phyloP scores from a whole-genome alignment of 2,329 filamentous ascomycete species.

The Aureobasidium sp. region DNA sequence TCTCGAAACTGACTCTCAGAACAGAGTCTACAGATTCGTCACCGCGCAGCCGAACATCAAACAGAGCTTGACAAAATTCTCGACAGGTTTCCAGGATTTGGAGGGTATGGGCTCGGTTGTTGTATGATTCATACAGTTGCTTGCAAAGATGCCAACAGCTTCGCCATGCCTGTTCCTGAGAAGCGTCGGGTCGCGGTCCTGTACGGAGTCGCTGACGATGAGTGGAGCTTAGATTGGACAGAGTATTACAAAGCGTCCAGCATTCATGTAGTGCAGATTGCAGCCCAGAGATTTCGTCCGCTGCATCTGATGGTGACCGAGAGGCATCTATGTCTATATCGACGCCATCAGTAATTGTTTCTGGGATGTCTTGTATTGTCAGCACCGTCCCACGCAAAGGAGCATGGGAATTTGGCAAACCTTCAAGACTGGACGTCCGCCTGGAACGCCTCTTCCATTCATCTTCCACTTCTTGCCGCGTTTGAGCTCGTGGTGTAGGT shows the following conservation, averaged over 20 bases:
- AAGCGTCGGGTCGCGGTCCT: conserved; percentile 63
- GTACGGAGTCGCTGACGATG: conserved; percentile 74
- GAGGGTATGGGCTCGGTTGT: conserved; percentile 26
- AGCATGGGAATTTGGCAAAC: conserved; percentile 37
- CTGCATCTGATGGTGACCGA: neutral
- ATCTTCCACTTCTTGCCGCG: conserved; percentile 63
- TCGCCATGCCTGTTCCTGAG: conserved; percentile 84
- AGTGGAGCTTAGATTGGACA: conserved; percentile 75
- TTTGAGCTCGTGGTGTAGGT: conserved; percentile 76
- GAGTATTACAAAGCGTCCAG: conserved; percentile 88
- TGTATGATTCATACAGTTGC: conserved; percentile 72
- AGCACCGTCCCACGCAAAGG: neutral
- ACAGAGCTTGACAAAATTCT: conserved; percentile 85
- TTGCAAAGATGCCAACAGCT: conserved; percentile 92
- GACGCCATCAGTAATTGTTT: neutral
- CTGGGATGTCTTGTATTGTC: conserved; percentile 25
- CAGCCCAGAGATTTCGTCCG: conserved; percentile 53
- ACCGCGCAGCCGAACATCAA: conserved; percentile 70
- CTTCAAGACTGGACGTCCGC: conserved; percentile 66
- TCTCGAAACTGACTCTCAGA: conserved; percentile 82
- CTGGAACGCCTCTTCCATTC: conserved; percentile 45
- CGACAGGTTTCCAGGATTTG: conserved; percentile 74
- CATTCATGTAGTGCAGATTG: conserved; percentile 74
- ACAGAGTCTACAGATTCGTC: conserved; percentile 80
- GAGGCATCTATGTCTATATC: neutral